Evolutionary conservation across 495 filamentous ascomycete species (phyloP), one percentile per base, ranked within the genome.

Genomic region (Paragyromitra xinjiangensis): DNA sequence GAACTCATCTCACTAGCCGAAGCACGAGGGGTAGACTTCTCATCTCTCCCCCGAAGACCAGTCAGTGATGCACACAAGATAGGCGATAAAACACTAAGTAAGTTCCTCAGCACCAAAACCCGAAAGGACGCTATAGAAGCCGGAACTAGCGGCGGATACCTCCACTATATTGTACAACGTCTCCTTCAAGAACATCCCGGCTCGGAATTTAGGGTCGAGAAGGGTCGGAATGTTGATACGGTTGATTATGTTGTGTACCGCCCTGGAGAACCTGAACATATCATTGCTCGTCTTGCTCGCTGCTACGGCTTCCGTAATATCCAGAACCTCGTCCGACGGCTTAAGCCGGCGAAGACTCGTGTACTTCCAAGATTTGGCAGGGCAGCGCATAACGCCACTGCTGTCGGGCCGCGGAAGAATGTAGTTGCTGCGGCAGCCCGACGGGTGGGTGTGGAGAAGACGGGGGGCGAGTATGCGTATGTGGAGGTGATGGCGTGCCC

Each of bases 401-500:
- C 82, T 14, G 19, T 19, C 4, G 48, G 9, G 16, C 59, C 64
- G 26, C 9, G 59, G 12, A 78, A 50, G 48, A 45, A n/a, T 42
- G 44, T n/a, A 24, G 24, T 37, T 22, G 80, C 67, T 1, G 63
- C 19, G 14, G 78, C 66, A 6, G 82, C 61, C 83, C 8, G 81
- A 22, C 77, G 58, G 64, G 24, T 48, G 56, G 83, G 24, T 40
- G 68, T 39, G 6, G 75, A 76, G 37, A 85, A 85, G 71, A 56
- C 83, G 12, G 86, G 84, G 0, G 78, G 11, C 8, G 78, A 82
- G 19, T 94, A 93, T 81, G 89, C 90, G 26, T 98, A 97, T 84
- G 93, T 99, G 11, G 95, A 99, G 82, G 96, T 99, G 44, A 99
- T 99, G 95, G 95, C 95, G 37, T 99, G 95, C 84, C 95, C 95